Conservation (phyloP, 2,329 filamentous ascomycete genomes). For the Gaeumannomyces tritici region DNA sequence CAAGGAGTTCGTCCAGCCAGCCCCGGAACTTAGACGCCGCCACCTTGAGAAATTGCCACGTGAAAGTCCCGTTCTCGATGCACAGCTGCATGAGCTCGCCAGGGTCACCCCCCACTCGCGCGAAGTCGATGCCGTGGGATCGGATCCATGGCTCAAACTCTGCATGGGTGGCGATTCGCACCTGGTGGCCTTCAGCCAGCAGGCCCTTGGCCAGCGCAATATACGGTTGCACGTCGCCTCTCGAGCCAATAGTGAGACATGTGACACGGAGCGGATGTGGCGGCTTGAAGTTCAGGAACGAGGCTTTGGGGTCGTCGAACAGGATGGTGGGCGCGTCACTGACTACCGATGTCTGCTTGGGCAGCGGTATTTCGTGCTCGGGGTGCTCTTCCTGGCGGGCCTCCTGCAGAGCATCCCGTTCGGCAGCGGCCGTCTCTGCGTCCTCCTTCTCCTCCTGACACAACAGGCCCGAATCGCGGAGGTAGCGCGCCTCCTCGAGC, state of each 20-base stretch:
- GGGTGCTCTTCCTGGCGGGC: constrained; percentile 50
- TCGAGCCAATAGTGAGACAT: constrained; percentile 89
- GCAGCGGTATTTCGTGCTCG: constrained; percentile 40
- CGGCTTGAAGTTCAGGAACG: constrained; percentile 87
- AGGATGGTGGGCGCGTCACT: constrained; percentile 63
- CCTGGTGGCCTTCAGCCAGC: constrained; percentile 74
- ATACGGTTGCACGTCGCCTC: constrained; percentile 95
- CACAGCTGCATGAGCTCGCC: constrained; percentile 92
- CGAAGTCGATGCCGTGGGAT: constrained; percentile 90
- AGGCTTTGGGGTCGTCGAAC: constrained; percentile 83
- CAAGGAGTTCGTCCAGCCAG: constrained; percentile 88
- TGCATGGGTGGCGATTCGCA: constrained; percentile 80
- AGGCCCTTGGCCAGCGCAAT: constrained; percentile 92
- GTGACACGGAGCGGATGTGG: constrained; percentile 70
- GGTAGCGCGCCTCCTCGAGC: constrained; percentile 61
- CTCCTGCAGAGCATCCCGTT: constrained; percentile 71
- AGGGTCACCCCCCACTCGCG: constrained; percentile 79
- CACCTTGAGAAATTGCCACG: constrained; percentile 79
- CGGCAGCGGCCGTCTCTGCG: constrained; percentile 66
- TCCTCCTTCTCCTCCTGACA: constrained; percentile 60
- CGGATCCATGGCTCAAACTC: constrained; percentile 88
- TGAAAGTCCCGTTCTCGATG: constrained; percentile 96
- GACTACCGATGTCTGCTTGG: constrained; percentile 32
- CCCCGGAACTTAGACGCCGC: constrained; percentile 79
- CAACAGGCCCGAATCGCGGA: constrained; percentile 60